Evolutionary conservation across 345 rosid species (phyloP), one percentile per base, ranked within the genome.

Genomic region (Camelina neglecta): DNA sequence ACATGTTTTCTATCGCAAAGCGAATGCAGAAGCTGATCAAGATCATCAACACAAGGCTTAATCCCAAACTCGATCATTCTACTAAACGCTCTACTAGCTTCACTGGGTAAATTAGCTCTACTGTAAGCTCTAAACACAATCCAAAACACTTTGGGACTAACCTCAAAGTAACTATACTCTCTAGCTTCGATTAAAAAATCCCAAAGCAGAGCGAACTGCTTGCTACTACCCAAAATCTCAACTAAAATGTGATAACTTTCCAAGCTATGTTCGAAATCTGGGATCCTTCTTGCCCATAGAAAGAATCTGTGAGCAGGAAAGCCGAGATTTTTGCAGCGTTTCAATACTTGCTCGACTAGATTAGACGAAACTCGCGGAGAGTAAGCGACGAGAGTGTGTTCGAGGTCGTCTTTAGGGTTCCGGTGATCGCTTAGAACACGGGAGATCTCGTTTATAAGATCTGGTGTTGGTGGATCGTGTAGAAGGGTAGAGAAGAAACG

Each of bases 41-140:
- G 74, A 81, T 93, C 98, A 69, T 85, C 68, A 21, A 81, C 55
- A 16, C 81, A 53, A 67, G 93, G 96, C 83, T 65, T 80, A 21
- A 93, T 60, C 7, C 98, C 89, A 80, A 93, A 93, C 84, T 93
- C 97, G 56, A 51, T 48, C 96, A 91, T 93, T 60, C 94, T 85
- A 78, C 69, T 76, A 75, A 86, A 93, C 11, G 96, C 94, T 60
- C 98, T 79, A 48, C 71, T 74, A 1, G 97, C 96, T 75, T 91
- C 97, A 42, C 29, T 60, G 1, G 97, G 97, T 67, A 91, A 80
- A 76, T 87, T 78, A 24, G 91, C 94, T 84, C 84, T 84, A 36
- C 90, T 83, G 31, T 91, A 93, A 45, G 85, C 87, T 79, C 94
- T 86, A 60, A 88, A 91, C 73, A 90, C 86, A 72, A 93, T 74